Evolutionary conservation across 176 grass and related monocot species (phyloP), one percentile per base, ranked within the genome.

Genomic region (Poa pratensis): DNA sequence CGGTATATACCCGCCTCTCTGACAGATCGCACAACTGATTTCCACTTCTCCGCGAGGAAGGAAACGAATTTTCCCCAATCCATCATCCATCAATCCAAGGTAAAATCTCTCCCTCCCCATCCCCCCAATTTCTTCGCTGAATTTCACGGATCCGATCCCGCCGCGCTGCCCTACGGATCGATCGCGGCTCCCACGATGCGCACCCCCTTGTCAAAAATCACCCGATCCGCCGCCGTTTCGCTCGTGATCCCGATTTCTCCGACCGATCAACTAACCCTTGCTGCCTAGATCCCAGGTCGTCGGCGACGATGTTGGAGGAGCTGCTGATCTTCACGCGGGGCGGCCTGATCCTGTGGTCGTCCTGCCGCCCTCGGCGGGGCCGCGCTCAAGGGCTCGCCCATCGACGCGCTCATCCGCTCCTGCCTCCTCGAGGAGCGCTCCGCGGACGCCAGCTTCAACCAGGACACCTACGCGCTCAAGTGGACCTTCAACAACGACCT

Each of bases 401-500:
- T 98, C 85, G 96, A 98, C 70, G 87, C 89, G 55, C 82, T 98
- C 69, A 98, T 98, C 93, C 89, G 93, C 19, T 95, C 96, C 13
- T 98, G 96, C 83, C 93, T 98, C 77, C 88, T 98, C 48, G 96
- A 98, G 93, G 93, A 95, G 78, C 92, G 93, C 30, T 93, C 96
- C 3, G 96, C 93, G 18, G 91, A 95, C 73, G 71, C 93, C 24
- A 86, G 69, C 68, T 98, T 93, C 91, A 43, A 74, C 24, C 90
- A 92, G 39, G 93, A 92, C 77, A 81, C 89, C 43, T 94, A 95
- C 80, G 92, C 91, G 3, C 91, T 98, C 76, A 94, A 93, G 84
- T 98, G 96, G 96, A 83, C 93, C 60, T 98, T 98, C 83, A 81
- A 95, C 90, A 95, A 98, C 40, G 93, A 98, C 50, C 93, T 98